Conservation (phyloP, 192 early-diverging fungal species). For the Umbelopsis isabellina region DNA sequence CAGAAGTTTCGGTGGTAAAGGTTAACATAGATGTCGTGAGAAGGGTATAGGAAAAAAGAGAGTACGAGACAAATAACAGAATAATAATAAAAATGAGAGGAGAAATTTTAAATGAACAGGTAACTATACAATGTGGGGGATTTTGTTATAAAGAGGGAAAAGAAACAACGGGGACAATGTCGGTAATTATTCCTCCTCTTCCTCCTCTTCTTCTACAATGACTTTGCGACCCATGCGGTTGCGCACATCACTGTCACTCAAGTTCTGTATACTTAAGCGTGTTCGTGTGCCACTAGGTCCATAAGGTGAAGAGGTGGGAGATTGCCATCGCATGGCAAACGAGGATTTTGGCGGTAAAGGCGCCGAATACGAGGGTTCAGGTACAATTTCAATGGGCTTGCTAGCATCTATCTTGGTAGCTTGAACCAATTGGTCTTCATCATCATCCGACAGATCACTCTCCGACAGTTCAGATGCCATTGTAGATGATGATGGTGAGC, state of each 20-base stretch:
- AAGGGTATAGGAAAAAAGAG: constrained; percentile 7
- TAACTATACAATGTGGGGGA: neutral
- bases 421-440: constrained; percentile 9
- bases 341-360: constrained; percentile 4
- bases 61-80: neutral
- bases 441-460: neutral
- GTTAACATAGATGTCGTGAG: neutral
- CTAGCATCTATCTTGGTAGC: neutral
- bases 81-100: neutral
- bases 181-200: constrained; percentile 35
- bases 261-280: constrained; percentile 31
- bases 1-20: no score
- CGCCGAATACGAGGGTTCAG: constrained; percentile 15
- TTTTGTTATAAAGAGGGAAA: neutral
- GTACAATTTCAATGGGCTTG: constrained; percentile 17
- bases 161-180: constrained; percentile 21
- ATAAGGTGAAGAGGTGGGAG: constrained; percentile 20
- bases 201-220: constrained; percentile 42
- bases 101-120: neutral
- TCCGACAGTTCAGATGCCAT: neutral
- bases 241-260: constrained; percentile 24
- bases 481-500: neutral
- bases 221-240: constrained; percentile 21
- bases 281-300: constrained; percentile 32
- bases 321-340: constrained; percentile 13